Base-by-base conservation (phyloP, 2,329 filamentous ascomycete species). In the Corinectria fuckeliana region DNA sequence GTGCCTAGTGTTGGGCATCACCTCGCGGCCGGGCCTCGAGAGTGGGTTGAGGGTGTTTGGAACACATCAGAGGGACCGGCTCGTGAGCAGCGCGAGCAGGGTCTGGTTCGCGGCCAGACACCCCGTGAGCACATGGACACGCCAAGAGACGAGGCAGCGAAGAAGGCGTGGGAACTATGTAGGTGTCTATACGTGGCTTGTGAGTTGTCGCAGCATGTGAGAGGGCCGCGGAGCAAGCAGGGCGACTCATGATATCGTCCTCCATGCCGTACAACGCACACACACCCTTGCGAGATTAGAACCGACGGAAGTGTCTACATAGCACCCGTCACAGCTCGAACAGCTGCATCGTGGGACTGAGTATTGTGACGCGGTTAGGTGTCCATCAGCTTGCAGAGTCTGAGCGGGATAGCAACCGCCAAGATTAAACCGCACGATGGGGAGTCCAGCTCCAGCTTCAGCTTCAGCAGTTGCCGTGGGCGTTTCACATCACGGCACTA, bases 361-460 rank as follows among this genome's bases (percentile, higher is more conserved):
- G 49, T 45, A n/a, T 16, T 38, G 52, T 41, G 26, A 32, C 32
- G 13, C 21, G 52, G 28, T 18, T n/a, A 26, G 36, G 28, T 23
- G 56, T 30, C 38, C 28, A 34, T 54, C 50, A 45, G 44, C 28
- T 49, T 50, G 28, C 25, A 28, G 21, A 38, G 26, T 50, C 36
- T 32, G 44, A 48, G 30, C 28, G 58, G 60, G 45, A 66, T 4
- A 61, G 54, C 45, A 60, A 58, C 38, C 60, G 62, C 47, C 61
- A 48, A 57, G 50, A 38, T 49, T 55, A 53, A 66, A 59, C 59
- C 64, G 63, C 59, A 56, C 59, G 62, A 58, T 32, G 16, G 30
- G 21, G 41, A 20, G 30, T 25, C 50, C 32, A 54, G 50, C 51
- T 50, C 51, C 52, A 26, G 55, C 51, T 58, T 58, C 61, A 66